Evolutionary conservation across 371 early-diverging fungal genomes (phyloP).

Genomic region (Syncephalastrum contaminatum): DNA sequence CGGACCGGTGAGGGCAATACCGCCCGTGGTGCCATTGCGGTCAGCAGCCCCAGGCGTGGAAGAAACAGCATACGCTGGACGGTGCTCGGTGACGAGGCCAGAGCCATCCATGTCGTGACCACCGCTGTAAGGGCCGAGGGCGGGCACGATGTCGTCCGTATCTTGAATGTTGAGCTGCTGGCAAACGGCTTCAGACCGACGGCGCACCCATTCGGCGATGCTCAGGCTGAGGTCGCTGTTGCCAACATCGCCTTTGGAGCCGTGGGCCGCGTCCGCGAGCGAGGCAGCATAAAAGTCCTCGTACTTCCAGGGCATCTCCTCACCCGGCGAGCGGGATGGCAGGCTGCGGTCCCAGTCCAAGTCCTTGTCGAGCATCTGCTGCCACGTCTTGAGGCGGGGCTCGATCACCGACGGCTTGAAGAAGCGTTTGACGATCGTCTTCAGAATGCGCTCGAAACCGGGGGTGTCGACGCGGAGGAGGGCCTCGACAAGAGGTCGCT

Average conservation of each 20-base stretch:
- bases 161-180: conserved; percentile 34
- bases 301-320: conserved; percentile 31
- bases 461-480: conserved; percentile 36
- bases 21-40: too few relatives aligned
- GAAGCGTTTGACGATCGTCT: conserved; percentile 42
- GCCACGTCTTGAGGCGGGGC: conserved; percentile 47
- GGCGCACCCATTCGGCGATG: conserved; percentile 28
- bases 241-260: conserved; percentile 29
- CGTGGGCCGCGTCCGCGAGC: too few relatives aligned
- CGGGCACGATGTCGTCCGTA: conserved; percentile 28
- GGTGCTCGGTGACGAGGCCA: too few relatives aligned
- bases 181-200: conserved; percentile 22
- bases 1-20: too few relatives aligned
- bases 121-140: conserved; percentile 22
- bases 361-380: conserved; percentile 45
- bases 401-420: conserved; percentile 48
- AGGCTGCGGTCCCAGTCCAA: conserved; percentile 41
- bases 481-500: conserved; percentile 35
- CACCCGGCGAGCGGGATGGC: conserved; percentile 36
- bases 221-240: conserved; percentile 26
- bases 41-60: too few relatives aligned
- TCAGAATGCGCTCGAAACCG: conserved; percentile 41
- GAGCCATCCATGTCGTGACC: conserved; percentile 1
- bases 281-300: conserved; percentile 32
- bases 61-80: too few relatives aligned